Base-by-base conservation (phyloP, 192 early-diverging fungal species). In the Linnemannia zychae region DNA sequence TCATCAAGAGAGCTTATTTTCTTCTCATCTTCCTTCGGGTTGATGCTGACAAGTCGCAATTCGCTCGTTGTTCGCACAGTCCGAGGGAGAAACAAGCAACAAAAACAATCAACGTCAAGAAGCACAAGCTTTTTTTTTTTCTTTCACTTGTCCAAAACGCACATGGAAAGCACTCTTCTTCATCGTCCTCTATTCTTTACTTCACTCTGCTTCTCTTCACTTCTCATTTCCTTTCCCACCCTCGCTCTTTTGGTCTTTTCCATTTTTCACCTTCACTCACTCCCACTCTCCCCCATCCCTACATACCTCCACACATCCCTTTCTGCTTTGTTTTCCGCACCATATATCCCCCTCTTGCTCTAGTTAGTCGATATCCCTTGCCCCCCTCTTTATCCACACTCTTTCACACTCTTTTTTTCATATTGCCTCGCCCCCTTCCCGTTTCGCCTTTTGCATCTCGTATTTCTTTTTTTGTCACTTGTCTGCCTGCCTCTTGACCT, bases 111-210 rank as follows among this genome's bases (percentile, higher is more conserved):
- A 48, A 67, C 66, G 53, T 48, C 53, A 47, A 70, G 33, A 66
- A 57, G 24, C 28, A 44, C 40, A 46, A 50, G 24, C 72, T 69
- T 66, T 71, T 50, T 76, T 71, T 70, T 67, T 70, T 73, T 49
- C 34, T 47, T 44, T 68, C 11, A 24, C 38, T 70, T 71, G 48
- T 33, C 34, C 48, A 71, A 68, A 70, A 46, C 38, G 69, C 69
- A 71, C 69, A 71, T 68, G 36, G 67, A 68, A 38, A 71, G 20
- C 20, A 46, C 24, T 24, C 31, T 31, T 24, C 28, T 44, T 28
- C 38, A 24, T 33, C 44, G n/a, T 74, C 36, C 24, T 33, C 4
- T 31, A 38, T 17, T 12, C 57, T 67, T 17, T 34, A 52, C 38
- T 74, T 73, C 47, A 15, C 47, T 48, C 73, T 46, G 15, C 49